Evolutionary conservation across 768 basidiomycete genomes (phyloP), one percentile per base, ranked within the genome.

Genomic region (Lactifluus echinatus): DNA sequence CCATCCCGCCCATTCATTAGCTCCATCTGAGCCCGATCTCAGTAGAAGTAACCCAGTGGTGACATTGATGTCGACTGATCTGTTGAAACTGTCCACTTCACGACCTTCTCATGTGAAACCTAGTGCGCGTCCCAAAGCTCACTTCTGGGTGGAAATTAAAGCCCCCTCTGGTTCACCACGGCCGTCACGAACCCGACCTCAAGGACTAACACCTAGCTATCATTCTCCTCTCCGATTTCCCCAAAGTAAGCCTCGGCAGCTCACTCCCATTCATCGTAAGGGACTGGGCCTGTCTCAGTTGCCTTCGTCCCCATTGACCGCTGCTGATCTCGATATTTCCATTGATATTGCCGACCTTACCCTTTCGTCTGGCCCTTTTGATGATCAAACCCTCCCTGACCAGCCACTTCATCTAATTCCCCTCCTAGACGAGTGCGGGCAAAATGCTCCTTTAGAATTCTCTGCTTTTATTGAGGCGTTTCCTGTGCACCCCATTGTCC

Each of bases 381-480:
- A 45, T 19, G 49, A 53, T 19, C 44, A 63, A 51, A 46, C 66
- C 52, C 61, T 54, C n/a, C 68, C 59, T 2, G 26, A 55, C 5
- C 65, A 72, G 24, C 83, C 85, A 1, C 71, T 72, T 40, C 80
- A 84, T 62, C 78, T 92, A 3, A 63, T 71, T 31, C 81, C 85
- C 2, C 75, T 92, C 2, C 71, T 91, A n/a, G 71, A 73, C 12
- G 87, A 89, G 68, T 92, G 89, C 62, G 72, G 76, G 29, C 89
- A 92, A 67, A 73, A 72, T 28, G 78, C 79, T 14, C 80, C 85
- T 7, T 77, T 86, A 63, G 87, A 89, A 60, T 92, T 93, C 64
- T 87, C 86, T 43, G 79, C 85, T 3, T 93, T 93, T 71, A 87
- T 93, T 36, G 80, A 85, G 62, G 80, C 81, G 21, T 92, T 92